phyloP scores from a whole-genome alignment of 345 rosid genomes.

The Carallia pectinifolia region DNA sequence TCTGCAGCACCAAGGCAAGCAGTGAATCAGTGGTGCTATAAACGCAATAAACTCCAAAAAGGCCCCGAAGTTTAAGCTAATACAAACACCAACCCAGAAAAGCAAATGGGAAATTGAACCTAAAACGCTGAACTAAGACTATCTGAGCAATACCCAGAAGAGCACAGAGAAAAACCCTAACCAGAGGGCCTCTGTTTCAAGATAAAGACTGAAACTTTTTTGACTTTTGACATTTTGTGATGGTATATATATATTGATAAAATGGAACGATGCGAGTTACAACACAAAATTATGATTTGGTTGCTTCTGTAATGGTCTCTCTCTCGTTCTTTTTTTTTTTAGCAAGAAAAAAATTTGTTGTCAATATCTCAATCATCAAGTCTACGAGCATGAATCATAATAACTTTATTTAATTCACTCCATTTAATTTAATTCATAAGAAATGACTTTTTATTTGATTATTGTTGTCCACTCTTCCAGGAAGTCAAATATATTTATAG shows the following conservation, averaged over 20 bases:
- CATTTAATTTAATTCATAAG: no score
- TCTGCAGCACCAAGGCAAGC: background rate
- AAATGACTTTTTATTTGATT: no score
- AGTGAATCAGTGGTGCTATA: background rate
- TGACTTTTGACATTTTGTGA: background rate
- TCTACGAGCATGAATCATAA: no score
- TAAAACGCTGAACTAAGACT: background rate
- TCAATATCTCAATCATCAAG: no score
- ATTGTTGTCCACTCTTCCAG: no score
- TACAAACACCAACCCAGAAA: background rate
- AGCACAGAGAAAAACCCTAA: slow-evolving; percentile 20
- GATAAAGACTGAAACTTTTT: slow-evolving; percentile 3
- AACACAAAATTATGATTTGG: background rate
- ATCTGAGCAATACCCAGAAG: slow-evolving; percentile 1
- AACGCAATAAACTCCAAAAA: background rate
- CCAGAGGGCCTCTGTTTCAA: background rate
- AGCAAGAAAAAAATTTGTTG: no score
- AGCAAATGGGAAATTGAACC: background rate
- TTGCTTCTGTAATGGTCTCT: slow-evolving; percentile 1
- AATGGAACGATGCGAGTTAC: background rate
- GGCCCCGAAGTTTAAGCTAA: background rate
- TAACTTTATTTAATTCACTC: no score
- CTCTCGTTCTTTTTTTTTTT: no score
- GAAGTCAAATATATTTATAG: background rate
- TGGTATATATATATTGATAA: background rate